Evolutionary conservation across 2,329 filamentous ascomycete genomes (phyloP).

Genomic region (Didymella lethalis): DNA sequence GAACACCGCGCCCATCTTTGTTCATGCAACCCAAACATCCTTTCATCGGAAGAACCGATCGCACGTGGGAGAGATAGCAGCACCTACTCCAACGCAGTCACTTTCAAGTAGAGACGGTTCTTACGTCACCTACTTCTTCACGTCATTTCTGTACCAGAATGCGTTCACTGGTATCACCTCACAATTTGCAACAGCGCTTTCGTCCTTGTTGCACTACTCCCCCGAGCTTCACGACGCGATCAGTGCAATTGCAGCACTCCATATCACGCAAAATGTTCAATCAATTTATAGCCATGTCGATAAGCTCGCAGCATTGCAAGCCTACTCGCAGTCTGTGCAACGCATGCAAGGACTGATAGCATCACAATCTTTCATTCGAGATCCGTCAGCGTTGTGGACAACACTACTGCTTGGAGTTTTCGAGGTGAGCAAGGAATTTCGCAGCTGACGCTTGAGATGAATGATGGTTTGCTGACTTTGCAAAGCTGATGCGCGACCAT

Average conservation of each 20-base stretch:
- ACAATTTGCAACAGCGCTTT: slow-evolving; percentile 23
- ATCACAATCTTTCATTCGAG: slow-evolving; percentile 18
- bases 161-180: slow-evolving; percentile 19
- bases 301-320: slow-evolving; percentile 22
- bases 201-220: slow-evolving; percentile 21
- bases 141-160: slow-evolving; percentile 36
- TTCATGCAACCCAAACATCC: slow-evolving; percentile 15
- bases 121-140: slow-evolving; percentile 35
- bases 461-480: not conserved
- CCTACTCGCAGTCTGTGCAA: slow-evolving; percentile 31
- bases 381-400: slow-evolving; percentile 35
- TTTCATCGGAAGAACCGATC: not conserved
- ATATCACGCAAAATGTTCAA: slow-evolving; percentile 14
- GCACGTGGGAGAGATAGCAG: not conserved
- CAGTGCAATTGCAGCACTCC: slow-evolving; percentile 28
- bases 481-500: slow-evolving; percentile 39
- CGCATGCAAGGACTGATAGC: slow-evolving; percentile 25
- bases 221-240: slow-evolving; percentile 32
- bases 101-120: not conserved
- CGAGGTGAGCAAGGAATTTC: slow-evolving; percentile 25
- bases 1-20: slow-evolving; percentile 26
- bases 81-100: not conserved
- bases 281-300: not conserved
- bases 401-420: slow-evolving; percentile 39
- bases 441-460: not conserved